These are phyloP conservation scores for Peribolospora kevripleyi DNA, from an alignment of 768 basidiomycete genomes.

Conservation along the genomic window DNA sequence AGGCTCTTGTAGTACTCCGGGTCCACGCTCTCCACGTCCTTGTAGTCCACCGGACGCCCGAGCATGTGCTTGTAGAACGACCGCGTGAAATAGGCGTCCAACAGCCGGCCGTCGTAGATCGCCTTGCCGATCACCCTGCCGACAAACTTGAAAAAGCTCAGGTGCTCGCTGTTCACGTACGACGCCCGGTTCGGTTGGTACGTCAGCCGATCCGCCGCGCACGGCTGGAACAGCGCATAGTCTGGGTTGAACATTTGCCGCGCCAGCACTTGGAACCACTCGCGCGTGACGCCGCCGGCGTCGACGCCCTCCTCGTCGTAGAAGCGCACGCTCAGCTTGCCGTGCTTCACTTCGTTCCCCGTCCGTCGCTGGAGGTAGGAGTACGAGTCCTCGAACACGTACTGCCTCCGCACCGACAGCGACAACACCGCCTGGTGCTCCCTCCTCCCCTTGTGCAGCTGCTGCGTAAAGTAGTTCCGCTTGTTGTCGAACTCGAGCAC, in stretches of 20 bases:
- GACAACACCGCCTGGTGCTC: slow-evolving; percentile 66
- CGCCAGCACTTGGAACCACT: slow-evolving; percentile 96
- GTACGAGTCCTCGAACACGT: slow-evolving; percentile 93
- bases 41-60: slow-evolving; percentile 80
- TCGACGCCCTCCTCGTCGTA: slow-evolving; percentile 96
- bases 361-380: slow-evolving; percentile 65
- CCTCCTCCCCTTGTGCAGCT: slow-evolving; percentile 44
- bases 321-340: slow-evolving; percentile 87
- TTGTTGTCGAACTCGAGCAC: slow-evolving; percentile 99
- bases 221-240: slow-evolving; percentile 93
- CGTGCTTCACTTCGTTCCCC: slow-evolving; percentile 91
- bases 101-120: slow-evolving; percentile 79
- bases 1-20: slow-evolving; percentile 95
- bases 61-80: slow-evolving; percentile 88
- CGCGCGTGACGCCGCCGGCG: slow-evolving; percentile 88
- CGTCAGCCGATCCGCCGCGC: slow-evolving; percentile 76
- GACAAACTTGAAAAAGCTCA: slow-evolving; percentile 96
- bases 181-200: slow-evolving; percentile 92
- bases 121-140: slow-evolving; percentile 95
- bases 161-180: slow-evolving; percentile 80
- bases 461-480: slow-evolving; percentile 81
- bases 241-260: slow-evolving; percentile 98
- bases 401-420: slow-evolving; percentile 54
- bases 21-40: slow-evolving; percentile 92
- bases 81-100: slow-evolving; percentile 94